These are phyloP conservation scores for Voacanga thouarsii DNA, from an alignment of 257 asterid species.

Conservation along the genomic window DNA sequence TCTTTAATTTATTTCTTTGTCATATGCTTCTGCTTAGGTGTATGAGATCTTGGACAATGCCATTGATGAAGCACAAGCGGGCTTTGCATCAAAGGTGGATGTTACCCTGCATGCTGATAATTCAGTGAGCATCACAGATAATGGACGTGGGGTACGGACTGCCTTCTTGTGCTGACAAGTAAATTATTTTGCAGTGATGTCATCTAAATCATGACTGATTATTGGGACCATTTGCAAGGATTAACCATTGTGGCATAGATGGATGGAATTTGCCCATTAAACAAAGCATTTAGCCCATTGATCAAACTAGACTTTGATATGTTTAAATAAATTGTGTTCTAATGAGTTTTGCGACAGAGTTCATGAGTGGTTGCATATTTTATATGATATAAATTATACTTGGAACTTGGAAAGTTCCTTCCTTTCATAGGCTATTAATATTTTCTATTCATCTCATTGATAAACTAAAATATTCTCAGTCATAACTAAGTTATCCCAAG, in stretches of 20 bases:
- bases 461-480: not conserved
- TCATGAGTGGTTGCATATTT: not conserved
- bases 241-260: not conserved
- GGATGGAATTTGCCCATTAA: not conserved
- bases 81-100: conserved; percentile 80
- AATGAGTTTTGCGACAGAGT: not conserved
- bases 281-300: not conserved
- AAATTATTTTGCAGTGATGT: too few species aligned
- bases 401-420: not conserved
- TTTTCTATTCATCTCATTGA: not conserved
- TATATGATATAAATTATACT: not conserved
- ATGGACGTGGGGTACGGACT: conserved; percentile 95
- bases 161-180: conserved; percentile 10
- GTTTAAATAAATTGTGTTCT: not conserved
- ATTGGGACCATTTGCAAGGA: not conserved
- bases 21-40: conserved; percentile 44
- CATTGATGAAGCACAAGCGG: conserved; percentile 96
- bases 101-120: conserved; percentile 70
- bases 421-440: not conserved
- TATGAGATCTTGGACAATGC: conserved; percentile 98
- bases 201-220: not conserved
- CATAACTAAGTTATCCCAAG: not conserved
- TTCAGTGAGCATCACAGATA: conserved; percentile 85
- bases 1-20: conserved; percentile 13
- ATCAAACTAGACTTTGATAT: not conserved